phyloP scores from a whole-genome alignment of 805 yeast species.

The Sugiyamaella floridensis region DNA sequence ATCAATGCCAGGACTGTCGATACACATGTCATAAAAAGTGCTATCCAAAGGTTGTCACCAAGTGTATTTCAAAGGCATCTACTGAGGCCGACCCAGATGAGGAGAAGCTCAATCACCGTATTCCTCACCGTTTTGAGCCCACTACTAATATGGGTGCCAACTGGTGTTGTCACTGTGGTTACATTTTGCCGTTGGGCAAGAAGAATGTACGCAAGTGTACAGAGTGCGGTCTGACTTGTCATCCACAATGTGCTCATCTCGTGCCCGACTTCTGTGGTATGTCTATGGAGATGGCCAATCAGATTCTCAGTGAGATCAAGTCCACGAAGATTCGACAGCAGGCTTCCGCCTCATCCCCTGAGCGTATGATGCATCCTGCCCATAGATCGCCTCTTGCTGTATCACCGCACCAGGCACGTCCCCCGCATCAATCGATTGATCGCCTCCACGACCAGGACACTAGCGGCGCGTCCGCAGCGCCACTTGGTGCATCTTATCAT shows the following conservation, averaged over 20 bases:
- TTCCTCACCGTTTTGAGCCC: conserved; percentile 95
- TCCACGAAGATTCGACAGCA: conserved; percentile 47
- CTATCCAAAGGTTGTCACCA: conserved; percentile 69
- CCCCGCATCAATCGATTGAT: neutral
- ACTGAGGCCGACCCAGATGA: conserved; percentile 59
- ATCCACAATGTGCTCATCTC: conserved; percentile 81
- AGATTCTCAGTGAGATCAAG: conserved; percentile 76
- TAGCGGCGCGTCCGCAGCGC: neutral
- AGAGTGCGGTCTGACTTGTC: conserved; percentile 89
- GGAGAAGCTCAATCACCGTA: conserved; percentile 86
- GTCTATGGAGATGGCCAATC: conserved; percentile 95
- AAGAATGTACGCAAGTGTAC: conserved; percentile 88
- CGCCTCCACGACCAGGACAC: neutral
- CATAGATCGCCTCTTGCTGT: neutral
- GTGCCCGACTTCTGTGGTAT: conserved; percentile 99
- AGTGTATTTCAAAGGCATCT: conserved; percentile 69
- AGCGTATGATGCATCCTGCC: neutral
- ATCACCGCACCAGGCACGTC: conserved; percentile 2
- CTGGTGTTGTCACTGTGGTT: conserved; percentile 99
- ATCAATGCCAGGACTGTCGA: conserved; percentile 73
- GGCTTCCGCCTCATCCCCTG: conserved; percentile 13
- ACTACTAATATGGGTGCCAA: conserved; percentile 88
- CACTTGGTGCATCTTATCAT: conserved; percentile 3
- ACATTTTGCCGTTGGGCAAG: conserved; percentile 89
- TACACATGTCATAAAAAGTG: conserved; percentile 75